Conservation (phyloP, 345 rosid species). For the Luvunga scandens region DNA sequence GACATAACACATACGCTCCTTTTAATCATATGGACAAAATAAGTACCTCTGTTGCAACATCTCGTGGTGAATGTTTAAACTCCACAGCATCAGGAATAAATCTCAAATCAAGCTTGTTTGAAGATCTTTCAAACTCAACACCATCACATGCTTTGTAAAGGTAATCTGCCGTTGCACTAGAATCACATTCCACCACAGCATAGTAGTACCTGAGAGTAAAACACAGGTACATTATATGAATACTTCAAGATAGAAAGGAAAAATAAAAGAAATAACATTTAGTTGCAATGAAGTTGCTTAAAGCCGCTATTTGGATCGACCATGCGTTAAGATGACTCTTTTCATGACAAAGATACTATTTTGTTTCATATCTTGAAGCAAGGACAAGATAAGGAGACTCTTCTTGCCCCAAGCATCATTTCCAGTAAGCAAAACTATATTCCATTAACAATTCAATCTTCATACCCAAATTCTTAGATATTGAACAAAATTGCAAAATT, state of each 20-base stretch:
- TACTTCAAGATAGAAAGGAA: not conserved
- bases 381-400: not conserved
- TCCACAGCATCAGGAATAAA: conserved; percentile 93
- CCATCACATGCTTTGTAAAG: conserved; percentile 86
- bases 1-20: not conserved
- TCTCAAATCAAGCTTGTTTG: conserved; percentile 90
- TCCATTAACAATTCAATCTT: not conserved
- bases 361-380: not conserved
- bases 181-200: conserved; percentile 89
- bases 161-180: conserved; percentile 76
- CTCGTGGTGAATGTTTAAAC: conserved; percentile 84
- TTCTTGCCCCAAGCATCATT: not conserved
- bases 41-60: conserved; percentile 78
- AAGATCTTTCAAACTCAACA: conserved; percentile 79
- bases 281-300: not conserved
- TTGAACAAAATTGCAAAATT: not conserved
- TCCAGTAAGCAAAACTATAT: not conserved
- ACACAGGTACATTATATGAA: not conserved
- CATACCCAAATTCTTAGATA: not conserved
- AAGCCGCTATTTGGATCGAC: not conserved
- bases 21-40: not conserved
- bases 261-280: not conserved
- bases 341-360: not conserved
- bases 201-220: conserved; percentile 57
- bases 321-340: not conserved